Percentiles rank a stretch among this genome's conserved stretches.
These are phyloP conservation scores for Dipteronia sinensis DNA, from an alignment of 345 rosid genomes.

Conservation along the genomic window DNA sequence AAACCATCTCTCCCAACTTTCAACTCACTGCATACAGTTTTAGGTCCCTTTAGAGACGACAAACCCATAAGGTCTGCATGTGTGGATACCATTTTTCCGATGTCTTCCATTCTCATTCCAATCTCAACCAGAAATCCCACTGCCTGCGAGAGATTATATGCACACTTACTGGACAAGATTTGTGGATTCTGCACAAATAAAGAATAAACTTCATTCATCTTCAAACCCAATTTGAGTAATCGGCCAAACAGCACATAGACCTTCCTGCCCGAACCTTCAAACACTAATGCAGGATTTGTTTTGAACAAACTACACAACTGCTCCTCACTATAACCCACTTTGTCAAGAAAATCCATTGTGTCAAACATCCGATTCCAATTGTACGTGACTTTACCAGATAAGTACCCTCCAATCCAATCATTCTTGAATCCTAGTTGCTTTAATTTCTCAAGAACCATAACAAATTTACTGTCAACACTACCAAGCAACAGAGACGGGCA, in stretches of 20 bases:
- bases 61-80: slow-evolving; percentile 52
- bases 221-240: slow-evolving; percentile 63
- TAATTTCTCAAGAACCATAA: slow-evolving; percentile 52
- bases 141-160: slow-evolving; percentile 47
- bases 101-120: slow-evolving; percentile 53
- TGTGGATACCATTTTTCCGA: slow-evolving; percentile 36
- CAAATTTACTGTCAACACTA: slow-evolving; percentile 49
- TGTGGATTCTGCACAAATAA: slow-evolving; percentile 56
- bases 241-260: slow-evolving; percentile 60
- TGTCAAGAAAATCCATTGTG: slow-evolving; percentile 63
- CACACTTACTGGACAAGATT: slow-evolving; percentile 49
- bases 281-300: slow-evolving; percentile 52
- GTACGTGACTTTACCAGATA: slow-evolving; percentile 43
- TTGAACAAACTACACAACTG: slow-evolving; percentile 46
- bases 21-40: slow-evolving; percentile 46
- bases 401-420: slow-evolving; percentile 49
- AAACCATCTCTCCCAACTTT: slow-evolving; percentile 44
- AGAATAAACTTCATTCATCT: slow-evolving; percentile 41
- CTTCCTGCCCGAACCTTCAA: slow-evolving; percentile 67
- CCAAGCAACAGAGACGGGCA: slow-evolving; percentile 61
- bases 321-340: slow-evolving; percentile 55
- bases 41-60: slow-evolving; percentile 56
- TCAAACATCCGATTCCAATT: slow-evolving; percentile 65
- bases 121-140: slow-evolving; percentile 54
- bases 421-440: slow-evolving; percentile 46